Conservation (phyloP, 1,139 yeast genomes). For the Saccharomyces hybrid region DNA sequence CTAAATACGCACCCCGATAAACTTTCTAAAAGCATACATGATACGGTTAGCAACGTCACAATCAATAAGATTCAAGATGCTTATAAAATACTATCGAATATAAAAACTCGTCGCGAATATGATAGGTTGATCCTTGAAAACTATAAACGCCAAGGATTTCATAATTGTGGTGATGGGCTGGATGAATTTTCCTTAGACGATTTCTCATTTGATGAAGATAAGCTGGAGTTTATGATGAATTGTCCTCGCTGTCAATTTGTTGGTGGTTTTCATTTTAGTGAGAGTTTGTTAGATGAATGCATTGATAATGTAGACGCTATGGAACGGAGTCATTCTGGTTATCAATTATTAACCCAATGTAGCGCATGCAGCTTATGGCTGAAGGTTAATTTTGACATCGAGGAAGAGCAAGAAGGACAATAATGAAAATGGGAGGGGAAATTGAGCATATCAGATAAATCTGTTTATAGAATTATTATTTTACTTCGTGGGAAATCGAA, state of each 20-base stretch:
- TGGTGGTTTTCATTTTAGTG: constrained; percentile 51
- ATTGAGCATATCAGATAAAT: constrained; percentile 1
- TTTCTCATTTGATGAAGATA: constrained; percentile 35
- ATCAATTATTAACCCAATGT: constrained; percentile 70
- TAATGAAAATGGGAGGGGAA: not conserved
- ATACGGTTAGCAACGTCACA: constrained; percentile 13
- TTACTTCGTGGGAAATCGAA: not conserved
- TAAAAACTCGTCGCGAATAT: constrained; percentile 38
- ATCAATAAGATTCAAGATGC: constrained; percentile 51
- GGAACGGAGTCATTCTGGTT: constrained; percentile 40
- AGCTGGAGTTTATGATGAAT: constrained; percentile 33
- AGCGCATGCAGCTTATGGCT: constrained; percentile 79
- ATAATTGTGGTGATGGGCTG: constrained; percentile 54
- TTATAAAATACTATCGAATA: constrained; percentile 44
- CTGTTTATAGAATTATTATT: not conserved
- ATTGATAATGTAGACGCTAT: constrained; percentile 53
- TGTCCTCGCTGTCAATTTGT: constrained; percentile 69
- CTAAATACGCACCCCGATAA: constrained; percentile 75
- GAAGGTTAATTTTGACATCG: constrained; percentile 45
- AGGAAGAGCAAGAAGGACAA: constrained; percentile 9
- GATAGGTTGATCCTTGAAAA: constrained; percentile 39
- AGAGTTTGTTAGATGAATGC: constrained; percentile 47
- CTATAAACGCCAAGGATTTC: constrained; percentile 43
- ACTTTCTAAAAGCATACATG: constrained; percentile 16
- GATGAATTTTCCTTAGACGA: constrained; percentile 61